A percentile compares a stretch with the other conserved stretches of the same genome.
These are phyloP conservation scores for Papilionanthe hybrid DNA, from an alignment of 116 monocot species.

Conservation along the genomic window DNA sequence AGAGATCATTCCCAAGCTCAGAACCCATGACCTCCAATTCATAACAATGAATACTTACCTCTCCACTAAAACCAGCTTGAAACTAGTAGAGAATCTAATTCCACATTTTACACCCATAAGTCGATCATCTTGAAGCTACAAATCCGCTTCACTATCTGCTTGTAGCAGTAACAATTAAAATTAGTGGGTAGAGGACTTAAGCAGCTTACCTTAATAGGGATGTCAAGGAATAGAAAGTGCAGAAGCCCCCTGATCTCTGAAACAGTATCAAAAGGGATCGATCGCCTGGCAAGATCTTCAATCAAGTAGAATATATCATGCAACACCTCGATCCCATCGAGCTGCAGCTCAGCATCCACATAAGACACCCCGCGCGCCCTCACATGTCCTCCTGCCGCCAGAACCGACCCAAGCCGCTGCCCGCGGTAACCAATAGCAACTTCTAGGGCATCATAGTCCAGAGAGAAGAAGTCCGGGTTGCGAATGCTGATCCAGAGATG, in stretches of 20 bases:
- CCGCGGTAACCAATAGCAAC: conserved; percentile 59
- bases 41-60: too few species aligned
- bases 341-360: conserved; percentile 51
- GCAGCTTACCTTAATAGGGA: conserved; percentile 55
- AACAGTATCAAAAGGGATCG: conserved; percentile 62
- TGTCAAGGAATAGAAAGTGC: conserved; percentile 41
- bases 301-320: conserved; percentile 59
- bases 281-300: conserved; percentile 59
- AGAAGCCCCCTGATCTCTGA: conserved; percentile 58
- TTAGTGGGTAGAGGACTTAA: background rate
- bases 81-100: too few species aligned
- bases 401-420: conserved; percentile 42
- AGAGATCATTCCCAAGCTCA: background rate
- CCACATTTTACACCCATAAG: too few species aligned
- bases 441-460: conserved; percentile 44
- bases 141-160: background rate
- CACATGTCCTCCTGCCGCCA: conserved; percentile 37
- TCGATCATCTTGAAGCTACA: background rate
- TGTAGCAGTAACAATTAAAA: background rate
- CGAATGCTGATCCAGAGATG: conserved; percentile 43
- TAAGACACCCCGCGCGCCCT: conserved; percentile 64
- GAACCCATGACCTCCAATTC: background rate
- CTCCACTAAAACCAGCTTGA: too few species aligned
- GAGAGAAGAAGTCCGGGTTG: conserved; percentile 68
- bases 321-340: conserved; percentile 55